Conservation (phyloP, 1,284 basidiomycete species). For the Leucoagaricus sp. region DNA sequence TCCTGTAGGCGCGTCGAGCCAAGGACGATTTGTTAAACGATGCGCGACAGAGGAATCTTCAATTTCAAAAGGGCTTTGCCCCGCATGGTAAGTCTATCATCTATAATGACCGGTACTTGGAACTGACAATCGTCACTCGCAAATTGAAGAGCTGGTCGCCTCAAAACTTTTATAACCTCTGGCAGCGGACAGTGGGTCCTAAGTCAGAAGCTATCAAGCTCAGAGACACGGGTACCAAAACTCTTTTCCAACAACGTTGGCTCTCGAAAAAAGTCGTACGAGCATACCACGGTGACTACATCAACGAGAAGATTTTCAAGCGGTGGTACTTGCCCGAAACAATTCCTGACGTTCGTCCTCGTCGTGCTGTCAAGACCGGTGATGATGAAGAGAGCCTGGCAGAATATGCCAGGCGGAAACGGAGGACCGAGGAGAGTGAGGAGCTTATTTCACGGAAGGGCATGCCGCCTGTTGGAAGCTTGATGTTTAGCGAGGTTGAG, state of each 20-base stretch:
- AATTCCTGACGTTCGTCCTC: conserved; percentile 84
- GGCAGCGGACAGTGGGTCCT: conserved; percentile 60
- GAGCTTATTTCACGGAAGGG: conserved; percentile 62
- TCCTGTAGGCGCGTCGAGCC: background rate
- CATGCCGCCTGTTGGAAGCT: conserved; percentile 75
- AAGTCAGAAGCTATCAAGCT: conserved; percentile 55
- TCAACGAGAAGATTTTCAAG: conserved; percentile 92
- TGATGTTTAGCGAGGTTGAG: conserved; percentile 96
- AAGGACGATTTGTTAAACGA: conserved; percentile 21
- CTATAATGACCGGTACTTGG: background rate
- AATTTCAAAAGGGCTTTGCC: conserved; percentile 44
- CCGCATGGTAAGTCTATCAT: conserved; percentile 41
- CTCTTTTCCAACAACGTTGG: conserved; percentile 95
- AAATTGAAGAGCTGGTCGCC: conserved; percentile 76
- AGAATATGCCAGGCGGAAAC: conserved; percentile 59
- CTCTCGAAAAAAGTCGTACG: conserved; percentile 86
- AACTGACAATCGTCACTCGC: background rate
- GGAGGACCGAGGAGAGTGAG: conserved; percentile 58
- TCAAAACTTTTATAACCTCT: conserved; percentile 81
- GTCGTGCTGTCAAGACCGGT: conserved; percentile 36
- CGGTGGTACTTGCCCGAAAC: conserved; percentile 91
- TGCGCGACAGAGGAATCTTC: conserved; percentile 48
- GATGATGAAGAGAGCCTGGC: conserved; percentile 48
- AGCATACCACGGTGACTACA: conserved; percentile 96
- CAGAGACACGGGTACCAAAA: conserved; percentile 50